phyloP scores from a whole-genome alignment of 2,329 filamentous ascomycete genomes.

The Hirsutella thompsonii region DNA sequence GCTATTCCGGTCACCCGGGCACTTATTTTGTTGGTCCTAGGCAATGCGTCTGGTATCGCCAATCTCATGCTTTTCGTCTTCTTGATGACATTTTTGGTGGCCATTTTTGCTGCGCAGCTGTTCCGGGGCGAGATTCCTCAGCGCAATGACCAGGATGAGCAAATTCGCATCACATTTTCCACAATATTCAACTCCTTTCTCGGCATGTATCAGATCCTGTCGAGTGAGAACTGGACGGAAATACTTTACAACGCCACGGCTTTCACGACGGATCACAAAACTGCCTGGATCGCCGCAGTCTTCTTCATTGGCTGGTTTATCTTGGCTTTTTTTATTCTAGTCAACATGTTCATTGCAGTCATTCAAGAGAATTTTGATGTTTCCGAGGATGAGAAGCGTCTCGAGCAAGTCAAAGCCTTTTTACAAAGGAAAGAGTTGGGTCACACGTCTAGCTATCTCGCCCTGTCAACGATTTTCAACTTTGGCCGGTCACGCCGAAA shows the following conservation, averaged over 20 bases:
- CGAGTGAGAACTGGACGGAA: slow-evolving; percentile 89
- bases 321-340: slow-evolving; percentile 81
- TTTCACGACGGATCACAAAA: slow-evolving; percentile 50
- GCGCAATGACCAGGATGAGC: slow-evolving; percentile 39
- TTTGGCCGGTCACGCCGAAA: slow-evolving; percentile 45
- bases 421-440: slow-evolving; percentile 81
- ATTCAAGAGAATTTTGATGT: slow-evolving; percentile 99
- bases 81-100: slow-evolving; percentile 82
- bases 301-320: slow-evolving; percentile 96
- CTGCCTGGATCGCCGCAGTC: slow-evolving; percentile 83
- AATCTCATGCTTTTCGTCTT: slow-evolving; percentile 97
- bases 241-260: slow-evolving; percentile 75
- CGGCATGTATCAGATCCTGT: slow-evolving; percentile 94
- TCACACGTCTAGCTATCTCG: slow-evolving; percentile 58
- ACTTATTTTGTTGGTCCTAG: slow-evolving; percentile 76
- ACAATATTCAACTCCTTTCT: slow-evolving; percentile 93
- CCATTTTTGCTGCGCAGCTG: slow-evolving; percentile 86
- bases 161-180: slow-evolving; percentile 64
- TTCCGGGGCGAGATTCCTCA: slow-evolving; percentile 75
- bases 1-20: slow-evolving; percentile 78
- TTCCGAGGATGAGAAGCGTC: slow-evolving; percentile 91
- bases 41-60: slow-evolving; percentile 81
- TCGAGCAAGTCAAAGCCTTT: slow-evolving; percentile 93
- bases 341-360: slow-evolving; percentile 99
- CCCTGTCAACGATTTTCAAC: slow-evolving; percentile 58